These are phyloP conservation scores for Avicennia marina DNA, from an alignment of 257 asterid genomes.

Conservation along the genomic window DNA sequence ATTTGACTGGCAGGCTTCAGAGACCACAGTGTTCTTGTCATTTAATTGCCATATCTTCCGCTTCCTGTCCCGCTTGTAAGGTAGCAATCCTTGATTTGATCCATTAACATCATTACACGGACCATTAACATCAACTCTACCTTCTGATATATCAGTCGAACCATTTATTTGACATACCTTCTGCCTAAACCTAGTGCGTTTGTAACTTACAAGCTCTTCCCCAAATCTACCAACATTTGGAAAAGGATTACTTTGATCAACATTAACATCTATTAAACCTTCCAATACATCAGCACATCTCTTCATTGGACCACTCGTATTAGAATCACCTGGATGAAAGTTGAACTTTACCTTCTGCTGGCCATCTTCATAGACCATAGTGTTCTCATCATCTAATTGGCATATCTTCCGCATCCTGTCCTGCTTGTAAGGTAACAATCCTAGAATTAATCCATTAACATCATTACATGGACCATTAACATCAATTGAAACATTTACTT, in stretches of 20 bases:
- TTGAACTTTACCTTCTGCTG: not conserved
- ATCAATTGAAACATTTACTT: not conserved
- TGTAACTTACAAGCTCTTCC: too few species aligned
- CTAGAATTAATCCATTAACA: conserved; percentile 16
- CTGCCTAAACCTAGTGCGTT: too few species aligned
- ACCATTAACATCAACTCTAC: not conserved
- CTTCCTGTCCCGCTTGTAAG: conserved; percentile 38
- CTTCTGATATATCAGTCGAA: not conserved
- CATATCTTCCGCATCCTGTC: conserved; percentile 33
- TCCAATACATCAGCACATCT: not conserved
- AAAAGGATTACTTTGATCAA: not conserved
- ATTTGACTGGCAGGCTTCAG: conserved; percentile 16
- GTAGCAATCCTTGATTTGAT: conserved; percentile 14
- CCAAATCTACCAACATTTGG: not conserved
- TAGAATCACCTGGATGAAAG: not conserved
- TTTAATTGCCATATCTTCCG: conserved; percentile 31
- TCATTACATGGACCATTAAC: conserved; percentile 8
- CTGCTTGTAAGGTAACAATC: conserved; percentile 33
- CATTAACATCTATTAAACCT: not conserved
- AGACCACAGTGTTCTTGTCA: conserved; percentile 10
- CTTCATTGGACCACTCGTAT: too few species aligned
- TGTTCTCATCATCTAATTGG: conserved; percentile 18
- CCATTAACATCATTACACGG: conserved; percentile 9
- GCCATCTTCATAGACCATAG: not conserved
- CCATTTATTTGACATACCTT: conserved; percentile 20